A percentile compares a stretch with the other conserved stretches of the same genome.
phyloP scores from a whole-genome alignment of 495 filamentous ascomycete species.

The Aspergillus olivimuriae region DNA sequence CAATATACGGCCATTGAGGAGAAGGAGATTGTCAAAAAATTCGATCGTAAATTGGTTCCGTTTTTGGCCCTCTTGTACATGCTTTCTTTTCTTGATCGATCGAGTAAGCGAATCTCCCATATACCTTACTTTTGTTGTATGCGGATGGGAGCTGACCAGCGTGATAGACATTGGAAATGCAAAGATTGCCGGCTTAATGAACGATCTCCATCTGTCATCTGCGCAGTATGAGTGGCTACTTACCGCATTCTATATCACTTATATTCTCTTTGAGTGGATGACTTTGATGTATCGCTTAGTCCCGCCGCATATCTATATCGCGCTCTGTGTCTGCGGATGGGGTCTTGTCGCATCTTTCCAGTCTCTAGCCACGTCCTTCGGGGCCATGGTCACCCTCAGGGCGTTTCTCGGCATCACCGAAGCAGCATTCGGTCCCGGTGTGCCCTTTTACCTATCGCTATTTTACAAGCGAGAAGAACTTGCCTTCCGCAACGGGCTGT shows the following conservation, averaged over 20 bases:
- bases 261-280: constrained; percentile 72
- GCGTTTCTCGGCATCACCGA: constrained; percentile 52
- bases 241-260: constrained; percentile 63
- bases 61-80: constrained; percentile 79
- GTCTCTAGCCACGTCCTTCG: constrained; percentile 53
- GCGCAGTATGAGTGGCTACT: constrained; percentile 61
- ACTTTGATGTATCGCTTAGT: constrained; percentile 54
- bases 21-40: constrained; percentile 58
- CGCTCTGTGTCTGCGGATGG: constrained; percentile 37
- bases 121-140: neutral
- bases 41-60: constrained; percentile 69
- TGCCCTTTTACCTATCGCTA: constrained; percentile 57
- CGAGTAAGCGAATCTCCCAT: constrained; percentile 49
- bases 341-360: constrained; percentile 68
- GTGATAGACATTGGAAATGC: constrained; percentile 71
- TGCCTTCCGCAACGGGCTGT: constrained; percentile 54
- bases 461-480: constrained; percentile 57
- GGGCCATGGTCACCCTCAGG: constrained; percentile 36
- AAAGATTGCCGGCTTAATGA: constrained; percentile 62
- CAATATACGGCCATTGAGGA: constrained; percentile 73
- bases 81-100: constrained; percentile 73
- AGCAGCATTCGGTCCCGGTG: constrained; percentile 56
- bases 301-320: constrained; percentile 53
- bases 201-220: constrained; percentile 54
- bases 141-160: neutral